phyloP scores from a whole-genome alignment of 1,284 basidiomycete genomes.

The Sparassis latifolia region DNA sequence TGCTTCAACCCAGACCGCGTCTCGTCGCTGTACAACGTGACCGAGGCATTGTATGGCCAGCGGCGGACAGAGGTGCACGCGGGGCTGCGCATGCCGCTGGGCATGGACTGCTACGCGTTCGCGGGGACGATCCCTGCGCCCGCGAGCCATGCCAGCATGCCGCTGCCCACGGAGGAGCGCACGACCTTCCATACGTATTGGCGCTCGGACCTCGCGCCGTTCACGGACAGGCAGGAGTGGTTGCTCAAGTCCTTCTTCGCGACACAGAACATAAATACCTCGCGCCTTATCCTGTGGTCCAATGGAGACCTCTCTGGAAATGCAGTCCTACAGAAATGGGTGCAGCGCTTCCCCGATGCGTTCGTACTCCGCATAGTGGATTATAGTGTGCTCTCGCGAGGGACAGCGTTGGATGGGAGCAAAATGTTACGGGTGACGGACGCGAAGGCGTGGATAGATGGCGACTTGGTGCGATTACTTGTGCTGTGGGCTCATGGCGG shows the following conservation, averaged over 20 bases:
- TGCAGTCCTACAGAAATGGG: conserved; percentile 54
- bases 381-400: conserved; percentile 58
- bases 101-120: conserved; percentile 57
- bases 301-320: conserved; percentile 70
- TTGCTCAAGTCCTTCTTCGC: conserved; percentile 89
- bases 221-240: conserved; percentile 76
- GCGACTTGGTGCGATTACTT: conserved; percentile 80
- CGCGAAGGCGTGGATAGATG: conserved; percentile 86
- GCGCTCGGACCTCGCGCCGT: conserved; percentile 76
- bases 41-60: conserved; percentile 52
- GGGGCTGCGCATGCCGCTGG: conserved; percentile 68
- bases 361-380: conserved; percentile 68
- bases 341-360: conserved; percentile 56
- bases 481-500: conserved; percentile 88
- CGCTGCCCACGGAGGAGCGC: conserved; percentile 33
- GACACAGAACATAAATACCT: conserved; percentile 66
- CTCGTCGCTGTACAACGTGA: conserved; percentile 65
- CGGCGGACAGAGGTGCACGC: conserved; percentile 69
- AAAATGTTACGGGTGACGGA: conserved; percentile 57
- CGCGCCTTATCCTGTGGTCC: conserved; percentile 80
- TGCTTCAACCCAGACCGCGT: conserved; percentile 64
- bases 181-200: conserved; percentile 85
- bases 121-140: conserved; percentile 6
- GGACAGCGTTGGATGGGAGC: conserved; percentile 70
- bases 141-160: not conserved